Percentiles rank a stretch among this genome's conserved stretches.
Conservation (phyloP, 805 yeast genomes). For the Wickerhamiella shivajii region DNA sequence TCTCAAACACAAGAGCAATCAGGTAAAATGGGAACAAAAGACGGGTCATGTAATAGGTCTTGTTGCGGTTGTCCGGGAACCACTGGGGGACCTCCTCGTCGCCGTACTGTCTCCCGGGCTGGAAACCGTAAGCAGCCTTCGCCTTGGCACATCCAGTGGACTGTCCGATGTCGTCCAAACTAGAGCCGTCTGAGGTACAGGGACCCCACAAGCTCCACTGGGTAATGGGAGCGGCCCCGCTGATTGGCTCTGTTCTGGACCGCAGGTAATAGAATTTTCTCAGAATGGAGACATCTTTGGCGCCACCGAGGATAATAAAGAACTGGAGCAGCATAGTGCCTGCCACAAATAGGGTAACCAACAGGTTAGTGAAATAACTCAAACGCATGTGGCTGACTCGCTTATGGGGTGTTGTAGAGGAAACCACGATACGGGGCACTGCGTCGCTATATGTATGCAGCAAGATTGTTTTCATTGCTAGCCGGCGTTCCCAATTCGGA, state of each 20-base stretch:
- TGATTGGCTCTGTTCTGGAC: slow-evolving; percentile 51
- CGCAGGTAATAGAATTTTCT: slow-evolving; percentile 64
- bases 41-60: slow-evolving; percentile 53
- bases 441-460: slow-evolving; percentile 7
- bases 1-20: slow-evolving; percentile 41
- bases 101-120: slow-evolving; percentile 65
- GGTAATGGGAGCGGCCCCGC: slow-evolving; percentile 30
- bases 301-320: slow-evolving; percentile 55
- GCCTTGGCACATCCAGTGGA: slow-evolving; percentile 38
- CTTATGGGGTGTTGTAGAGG: background rate
- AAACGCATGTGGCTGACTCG: slow-evolving; percentile 4
- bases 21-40: slow-evolving; percentile 51
- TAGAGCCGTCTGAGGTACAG: slow-evolving; percentile 34
- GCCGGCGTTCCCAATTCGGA: too few relatives aligned
- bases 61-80: slow-evolving; percentile 35
- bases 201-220: slow-evolving; percentile 78
- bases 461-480: slow-evolving; percentile 8
- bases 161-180: slow-evolving; percentile 31
- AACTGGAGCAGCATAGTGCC: slow-evolving; percentile 40
- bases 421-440: background rate
- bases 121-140: slow-evolving; percentile 69
- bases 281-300: slow-evolving; percentile 37
- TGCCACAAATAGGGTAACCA: slow-evolving; percentile 25
- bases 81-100: slow-evolving; percentile 37
- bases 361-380: slow-evolving; percentile 2